phyloP scores from a whole-genome alignment of 495 filamentous ascomycete species.

The Tirmania nivea region DNA sequence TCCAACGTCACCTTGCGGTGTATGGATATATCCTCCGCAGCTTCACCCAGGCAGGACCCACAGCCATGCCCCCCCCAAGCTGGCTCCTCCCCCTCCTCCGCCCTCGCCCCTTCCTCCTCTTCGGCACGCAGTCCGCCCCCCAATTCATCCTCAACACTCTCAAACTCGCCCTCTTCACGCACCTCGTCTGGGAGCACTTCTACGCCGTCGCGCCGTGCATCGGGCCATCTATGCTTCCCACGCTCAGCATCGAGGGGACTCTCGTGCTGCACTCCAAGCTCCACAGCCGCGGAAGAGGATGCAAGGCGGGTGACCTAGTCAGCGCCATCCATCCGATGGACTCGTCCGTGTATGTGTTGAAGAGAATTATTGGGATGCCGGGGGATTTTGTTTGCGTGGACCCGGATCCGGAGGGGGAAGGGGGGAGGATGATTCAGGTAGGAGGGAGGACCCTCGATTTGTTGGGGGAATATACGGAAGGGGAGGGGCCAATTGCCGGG shows the following conservation, averaged over 20 bases:
- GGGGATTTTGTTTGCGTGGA: slow-evolving; percentile 75
- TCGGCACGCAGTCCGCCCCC: slow-evolving; percentile 6
- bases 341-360: slow-evolving; percentile 39
- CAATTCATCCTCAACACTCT: slow-evolving; percentile 13
- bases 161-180: slow-evolving; percentile 29
- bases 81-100: background rate
- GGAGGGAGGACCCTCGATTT: slow-evolving; percentile 2
- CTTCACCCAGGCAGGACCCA: too few relatives aligned
- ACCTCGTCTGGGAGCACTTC: slow-evolving; percentile 37
- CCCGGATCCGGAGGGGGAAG: slow-evolving; percentile 22
- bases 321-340: slow-evolving; percentile 51
- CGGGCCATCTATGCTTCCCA: slow-evolving; percentile 67
- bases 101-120: slow-evolving; percentile 23
- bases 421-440: slow-evolving; percentile 52
- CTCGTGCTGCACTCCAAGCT: slow-evolving; percentile 41
- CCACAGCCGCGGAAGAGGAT: slow-evolving; percentile 42
- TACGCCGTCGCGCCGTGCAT: slow-evolving; percentile 29
- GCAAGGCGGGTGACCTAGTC: slow-evolving; percentile 66
- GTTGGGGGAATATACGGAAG: background rate
- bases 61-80: background rate
- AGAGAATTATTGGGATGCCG: slow-evolving; percentile 66
- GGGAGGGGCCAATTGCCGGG: background rate
- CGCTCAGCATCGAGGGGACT: slow-evolving; percentile 42
- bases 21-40: too few relatives aligned
- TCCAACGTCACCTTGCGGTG: background rate